Base-by-base conservation (phyloP, 2,329 filamentous ascomycete genomes). In the Monosporascus sp. region DNA sequence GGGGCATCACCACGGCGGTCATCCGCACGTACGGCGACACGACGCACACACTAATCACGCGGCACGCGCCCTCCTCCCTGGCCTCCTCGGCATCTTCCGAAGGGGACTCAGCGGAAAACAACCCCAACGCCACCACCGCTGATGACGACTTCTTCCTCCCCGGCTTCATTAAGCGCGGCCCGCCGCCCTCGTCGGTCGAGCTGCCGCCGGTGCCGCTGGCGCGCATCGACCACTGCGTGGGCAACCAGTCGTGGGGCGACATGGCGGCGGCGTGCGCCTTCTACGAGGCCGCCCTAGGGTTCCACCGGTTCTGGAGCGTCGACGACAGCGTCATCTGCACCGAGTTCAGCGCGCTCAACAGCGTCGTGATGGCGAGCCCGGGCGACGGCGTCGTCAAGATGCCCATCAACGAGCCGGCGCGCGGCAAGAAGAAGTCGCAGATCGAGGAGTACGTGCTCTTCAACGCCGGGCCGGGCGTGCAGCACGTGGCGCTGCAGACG, bases 281-380 rank as follows among this genome's bases (percentile, higher is more conserved):
- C 71, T 97, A 97, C 76, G 92, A 97, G 75, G 83, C 85, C 58
- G 89, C 87, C 57, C 87, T 97, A 27, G 88, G 87, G 51, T 97
- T 97, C 82, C 91, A 96, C 76, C 89, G 92, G 60, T 97, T 97
- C 85, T 97, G 93, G 93, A 90, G 86, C 51, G 92, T 97, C 54
- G 93, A 97, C 70, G 93, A 97, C 77, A 88, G 84, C 61, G 84
- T 95, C 68, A 95, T 97, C 73, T 90, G 85, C 80, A 96, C 89
- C 60, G 91, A 96, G 68, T 97, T 90, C 80, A 91, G 87, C 1
- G 91, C 93, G 9, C 79, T 97, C 47, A 90, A 87, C 73, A 89
- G 84, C 65, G 85, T 97, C 65, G 93, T 97, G 67, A 96, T 97
- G 91, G 83, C 88, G 43, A 90, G 86, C 5, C 84, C 85, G 5